Evolutionary conservation across 495 filamentous ascomycete species (phyloP).

Genomic region (Symbiotaphrina buchneri): DNA sequence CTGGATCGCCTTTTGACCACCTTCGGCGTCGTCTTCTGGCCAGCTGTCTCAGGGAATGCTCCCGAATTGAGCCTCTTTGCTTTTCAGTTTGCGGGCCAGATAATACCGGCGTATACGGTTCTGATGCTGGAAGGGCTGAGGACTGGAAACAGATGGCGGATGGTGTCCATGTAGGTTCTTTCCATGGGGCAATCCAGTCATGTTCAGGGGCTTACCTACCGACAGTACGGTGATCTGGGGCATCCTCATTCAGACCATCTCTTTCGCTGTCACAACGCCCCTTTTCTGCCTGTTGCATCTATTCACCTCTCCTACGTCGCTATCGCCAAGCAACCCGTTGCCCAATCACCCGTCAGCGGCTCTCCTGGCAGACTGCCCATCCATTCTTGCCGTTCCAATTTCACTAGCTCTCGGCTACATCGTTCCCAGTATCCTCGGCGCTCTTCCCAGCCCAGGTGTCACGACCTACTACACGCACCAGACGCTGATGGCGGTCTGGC

Average conservation of each 20-base stretch:
- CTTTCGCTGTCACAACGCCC: constrained; percentile 29
- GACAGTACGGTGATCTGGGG: constrained; percentile 25
- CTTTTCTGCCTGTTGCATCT: constrained; percentile 28
- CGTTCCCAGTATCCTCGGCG: constrained; percentile 25
- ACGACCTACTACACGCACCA: constrained; percentile 28
- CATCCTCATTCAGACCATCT: constrained; percentile 25
- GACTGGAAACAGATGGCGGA: constrained; percentile 25
- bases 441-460: constrained; percentile 22
- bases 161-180: constrained; percentile 26
- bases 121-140: constrained; percentile 32
- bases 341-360: constrained; percentile 18
- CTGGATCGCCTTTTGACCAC: constrained; percentile 24
- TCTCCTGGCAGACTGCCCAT: constrained; percentile 21
- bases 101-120: constrained; percentile 29
- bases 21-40: constrained; percentile 30
- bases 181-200: background rate
- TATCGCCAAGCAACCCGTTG: constrained; percentile 14
- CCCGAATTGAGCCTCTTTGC: constrained; percentile 21
- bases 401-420: constrained; percentile 25
- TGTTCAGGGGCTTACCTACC: background rate
- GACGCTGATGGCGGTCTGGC: constrained; percentile 32
- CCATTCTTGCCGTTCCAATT: constrained; percentile 23
- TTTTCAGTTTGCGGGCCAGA: constrained; percentile 27
- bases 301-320: constrained; percentile 19
- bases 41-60: constrained; percentile 24